Conservation (phyloP, 2,329 filamentous ascomycete genomes). For the Aspergillus luchuensis region DNA sequence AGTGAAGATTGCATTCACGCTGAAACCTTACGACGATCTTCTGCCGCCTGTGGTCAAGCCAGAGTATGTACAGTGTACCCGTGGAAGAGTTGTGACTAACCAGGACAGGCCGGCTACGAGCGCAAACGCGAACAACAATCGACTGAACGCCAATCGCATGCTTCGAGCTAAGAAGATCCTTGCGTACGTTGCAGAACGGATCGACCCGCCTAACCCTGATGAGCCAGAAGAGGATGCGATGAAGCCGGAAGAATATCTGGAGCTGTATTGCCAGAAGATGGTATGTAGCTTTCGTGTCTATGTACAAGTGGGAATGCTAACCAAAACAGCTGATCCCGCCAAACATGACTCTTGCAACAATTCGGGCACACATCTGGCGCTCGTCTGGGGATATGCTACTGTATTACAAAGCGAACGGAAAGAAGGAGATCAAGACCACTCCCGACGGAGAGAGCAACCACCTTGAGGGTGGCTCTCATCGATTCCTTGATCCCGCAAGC, state of each 20-base stretch:
- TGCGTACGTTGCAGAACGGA: slow-evolving; percentile 86
- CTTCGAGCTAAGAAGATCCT: slow-evolving; percentile 92
- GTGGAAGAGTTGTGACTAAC: neutral
- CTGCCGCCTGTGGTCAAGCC: slow-evolving; percentile 73
- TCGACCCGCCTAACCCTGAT: slow-evolving; percentile 68
- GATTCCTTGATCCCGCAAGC: slow-evolving; percentile 11
- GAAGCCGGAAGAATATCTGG: slow-evolving; percentile 87
- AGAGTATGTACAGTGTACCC: slow-evolving; percentile 60
- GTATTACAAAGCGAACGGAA: slow-evolving; percentile 90
- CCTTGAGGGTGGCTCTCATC: slow-evolving; percentile 12
- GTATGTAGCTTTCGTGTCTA: slow-evolving; percentile 53
- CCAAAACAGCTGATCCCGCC: slow-evolving; percentile 58
- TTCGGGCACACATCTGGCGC: slow-evolving; percentile 91
- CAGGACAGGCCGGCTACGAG: slow-evolving; percentile 26
- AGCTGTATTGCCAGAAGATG: slow-evolving; percentile 91
- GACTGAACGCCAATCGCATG: slow-evolving; percentile 96
- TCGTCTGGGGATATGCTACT: slow-evolving; percentile 90
- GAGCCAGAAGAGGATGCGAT: slow-evolving; percentile 62
- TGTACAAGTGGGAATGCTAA: neutral
- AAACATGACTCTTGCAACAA: slow-evolving; percentile 89
- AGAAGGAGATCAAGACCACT: slow-evolving; percentile 54
- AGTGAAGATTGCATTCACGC: slow-evolving; percentile 90
- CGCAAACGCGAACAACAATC: slow-evolving; percentile 59
- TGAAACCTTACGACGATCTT: slow-evolving; percentile 76
- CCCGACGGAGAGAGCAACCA: slow-evolving; percentile 22